These are phyloP conservation scores for Rhodotorula mucilaginosa DNA, from an alignment of 1,284 basidiomycete genomes.

Conservation along the genomic window DNA sequence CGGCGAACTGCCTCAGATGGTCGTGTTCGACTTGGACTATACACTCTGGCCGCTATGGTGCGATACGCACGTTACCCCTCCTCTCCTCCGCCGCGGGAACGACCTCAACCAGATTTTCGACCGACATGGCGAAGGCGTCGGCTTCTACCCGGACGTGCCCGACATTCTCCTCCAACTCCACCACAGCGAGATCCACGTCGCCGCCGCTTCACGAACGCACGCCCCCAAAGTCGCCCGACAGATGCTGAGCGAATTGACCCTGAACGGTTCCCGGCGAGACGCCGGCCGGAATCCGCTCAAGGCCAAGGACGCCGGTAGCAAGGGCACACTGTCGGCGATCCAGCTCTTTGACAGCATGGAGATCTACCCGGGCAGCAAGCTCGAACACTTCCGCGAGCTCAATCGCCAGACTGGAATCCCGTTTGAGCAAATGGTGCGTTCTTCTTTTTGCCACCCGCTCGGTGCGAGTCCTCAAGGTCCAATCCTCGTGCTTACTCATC, in stretches of 20 bases:
- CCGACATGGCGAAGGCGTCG: slow-evolving; percentile 47
- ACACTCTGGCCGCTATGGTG: slow-evolving; percentile 59
- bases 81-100: slow-evolving; percentile 61
- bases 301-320: slow-evolving; percentile 47
- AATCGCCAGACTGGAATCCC: slow-evolving; percentile 75
- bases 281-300: slow-evolving; percentile 45
- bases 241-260: slow-evolving; percentile 65
- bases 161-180: slow-evolving; percentile 65
- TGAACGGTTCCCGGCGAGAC: slow-evolving; percentile 52
- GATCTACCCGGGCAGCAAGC: slow-evolving; percentile 69
- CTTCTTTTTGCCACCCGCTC: not conserved
- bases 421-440: slow-evolving; percentile 68
- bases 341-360: slow-evolving; percentile 75
- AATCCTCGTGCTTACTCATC: not conserved
- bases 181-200: slow-evolving; percentile 56
- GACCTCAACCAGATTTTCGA: slow-evolving; percentile 64
- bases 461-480: not conserved
- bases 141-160: slow-evolving; percentile 66
- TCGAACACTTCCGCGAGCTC: slow-evolving; percentile 69
- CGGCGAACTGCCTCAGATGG: slow-evolving; percentile 59
- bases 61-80: slow-evolving; percentile 54
- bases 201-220: slow-evolving; percentile 74
- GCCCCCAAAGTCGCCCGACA: slow-evolving; percentile 68
- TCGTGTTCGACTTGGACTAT: slow-evolving; percentile 82
- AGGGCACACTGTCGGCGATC: slow-evolving; percentile 55